Evolutionary conservation across 768 basidiomycete genomes (phyloP).

Genomic region (Serendipita sp.): DNA sequence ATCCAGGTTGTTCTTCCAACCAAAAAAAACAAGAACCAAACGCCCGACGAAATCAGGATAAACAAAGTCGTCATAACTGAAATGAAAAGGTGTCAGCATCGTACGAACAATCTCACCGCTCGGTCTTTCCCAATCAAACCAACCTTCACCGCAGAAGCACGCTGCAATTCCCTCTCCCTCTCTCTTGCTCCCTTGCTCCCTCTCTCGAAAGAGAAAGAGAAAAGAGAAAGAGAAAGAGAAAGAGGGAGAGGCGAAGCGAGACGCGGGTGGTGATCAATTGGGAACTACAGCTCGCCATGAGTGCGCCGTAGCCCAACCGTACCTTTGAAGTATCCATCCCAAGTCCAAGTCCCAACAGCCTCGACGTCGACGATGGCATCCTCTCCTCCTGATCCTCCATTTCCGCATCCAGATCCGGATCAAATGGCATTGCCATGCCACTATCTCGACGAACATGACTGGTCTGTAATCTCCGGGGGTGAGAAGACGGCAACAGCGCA

Average conservation of each 20-base stretch:
- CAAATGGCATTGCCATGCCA: too few relatives aligned
- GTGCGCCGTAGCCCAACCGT: constrained; percentile 4
- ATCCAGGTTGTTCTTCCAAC: too few relatives aligned
- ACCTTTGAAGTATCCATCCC: neutral
- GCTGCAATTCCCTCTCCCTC: neutral
- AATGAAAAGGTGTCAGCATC: neutral
- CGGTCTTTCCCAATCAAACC: constrained; percentile 1
- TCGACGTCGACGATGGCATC: neutral
- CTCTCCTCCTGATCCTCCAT: neutral
- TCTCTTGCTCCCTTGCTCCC: neutral
- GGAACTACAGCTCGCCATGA: constrained; percentile 8
- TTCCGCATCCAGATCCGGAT: too few relatives aligned
- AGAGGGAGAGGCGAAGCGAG: neutral
- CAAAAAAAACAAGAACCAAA: too few relatives aligned
- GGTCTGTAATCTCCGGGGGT: neutral
- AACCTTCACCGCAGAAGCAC: neutral
- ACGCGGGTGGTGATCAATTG: neutral
- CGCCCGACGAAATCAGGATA: too few relatives aligned
- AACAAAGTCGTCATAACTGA: too few relatives aligned
- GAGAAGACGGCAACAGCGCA: neutral
- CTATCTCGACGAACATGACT: neutral
- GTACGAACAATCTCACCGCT: constrained; percentile 3
- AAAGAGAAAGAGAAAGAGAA: neutral
- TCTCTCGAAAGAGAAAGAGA: neutral
- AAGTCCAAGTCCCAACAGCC: neutral